A percentile compares a stretch with the other conserved stretches of the same genome.
phyloP scores from a whole-genome alignment of 202 grass and related monocot genomes.

The Carex arenaria region DNA sequence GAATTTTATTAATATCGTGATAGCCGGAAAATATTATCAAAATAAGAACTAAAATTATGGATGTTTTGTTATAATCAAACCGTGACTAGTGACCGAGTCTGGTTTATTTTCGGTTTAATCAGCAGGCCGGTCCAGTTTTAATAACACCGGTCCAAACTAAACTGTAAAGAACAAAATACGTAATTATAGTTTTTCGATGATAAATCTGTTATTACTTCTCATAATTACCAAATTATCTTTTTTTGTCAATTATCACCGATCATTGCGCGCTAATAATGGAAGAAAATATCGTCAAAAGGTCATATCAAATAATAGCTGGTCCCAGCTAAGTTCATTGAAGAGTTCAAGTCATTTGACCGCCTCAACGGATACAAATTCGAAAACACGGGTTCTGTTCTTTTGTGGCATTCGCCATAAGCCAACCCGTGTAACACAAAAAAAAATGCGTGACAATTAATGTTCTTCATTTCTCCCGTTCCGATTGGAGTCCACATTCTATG shows the following conservation, averaged over 20 bases:
- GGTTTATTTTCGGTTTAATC: too few relatives aligned
- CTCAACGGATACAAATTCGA: conserved; percentile 11
- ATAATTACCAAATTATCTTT: neutral
- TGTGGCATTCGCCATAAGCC: neutral
- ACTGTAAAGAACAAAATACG: neutral
- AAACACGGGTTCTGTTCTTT: neutral
- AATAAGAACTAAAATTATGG: too few relatives aligned
- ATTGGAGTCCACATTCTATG: too few relatives aligned
- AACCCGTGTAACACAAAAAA: neutral
- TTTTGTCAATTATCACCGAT: neutral
- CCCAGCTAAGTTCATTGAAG: neutral
- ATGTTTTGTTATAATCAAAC: neutral
- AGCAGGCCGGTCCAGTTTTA: too few relatives aligned
- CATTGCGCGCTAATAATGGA: neutral
- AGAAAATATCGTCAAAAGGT: neutral
- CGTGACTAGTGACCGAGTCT: too few relatives aligned
- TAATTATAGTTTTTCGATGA: neutral
- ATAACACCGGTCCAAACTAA: neutral
- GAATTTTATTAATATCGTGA: too few relatives aligned
- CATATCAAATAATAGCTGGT: neutral
- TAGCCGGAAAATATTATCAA: too few relatives aligned
- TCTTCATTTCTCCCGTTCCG: too few relatives aligned
- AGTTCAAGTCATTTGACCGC: neutral
- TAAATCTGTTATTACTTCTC: neutral
- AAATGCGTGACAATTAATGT: too few relatives aligned